Conservation (phyloP, 2,329 filamentous ascomycete genomes). For the Amylocarpus encephaloides region DNA sequence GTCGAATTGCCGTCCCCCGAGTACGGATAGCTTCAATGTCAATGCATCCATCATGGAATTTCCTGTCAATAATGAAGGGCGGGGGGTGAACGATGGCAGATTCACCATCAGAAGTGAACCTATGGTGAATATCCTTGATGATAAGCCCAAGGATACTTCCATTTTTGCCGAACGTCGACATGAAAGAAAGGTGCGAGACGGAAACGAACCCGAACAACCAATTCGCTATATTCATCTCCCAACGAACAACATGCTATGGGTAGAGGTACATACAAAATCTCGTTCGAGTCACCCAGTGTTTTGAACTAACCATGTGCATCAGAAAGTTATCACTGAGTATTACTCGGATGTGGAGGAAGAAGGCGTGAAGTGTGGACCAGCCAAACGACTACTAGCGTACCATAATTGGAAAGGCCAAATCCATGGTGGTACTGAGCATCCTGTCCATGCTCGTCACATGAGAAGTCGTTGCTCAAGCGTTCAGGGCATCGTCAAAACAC, state of each 20-base stretch:
- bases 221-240: conserved; percentile 22
- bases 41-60: conserved; percentile 2
- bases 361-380: background rate
- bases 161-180: background rate
- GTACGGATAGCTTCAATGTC: background rate
- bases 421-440: conserved; percentile 15
- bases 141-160: background rate
- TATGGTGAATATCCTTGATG: background rate
- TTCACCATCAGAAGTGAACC: background rate
- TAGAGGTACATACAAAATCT: conserved; percentile 15
- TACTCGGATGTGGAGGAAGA: background rate
- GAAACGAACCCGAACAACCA: background rate
- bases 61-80: background rate
- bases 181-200: background rate
- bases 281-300: background rate
- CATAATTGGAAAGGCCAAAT: conserved; percentile 19
- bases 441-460: conserved; percentile 22
- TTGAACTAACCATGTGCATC: background rate
- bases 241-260: conserved; percentile 21
- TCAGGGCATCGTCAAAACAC: background rate
- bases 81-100: background rate
- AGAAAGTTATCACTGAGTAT: background rate
- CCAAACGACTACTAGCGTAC: conserved; percentile 12
- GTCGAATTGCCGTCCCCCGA: background rate
- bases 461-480: conserved; percentile 12